Base-by-base conservation (phyloP, 1,284 basidiomycete species). In the Grifola frondosa region DNA sequence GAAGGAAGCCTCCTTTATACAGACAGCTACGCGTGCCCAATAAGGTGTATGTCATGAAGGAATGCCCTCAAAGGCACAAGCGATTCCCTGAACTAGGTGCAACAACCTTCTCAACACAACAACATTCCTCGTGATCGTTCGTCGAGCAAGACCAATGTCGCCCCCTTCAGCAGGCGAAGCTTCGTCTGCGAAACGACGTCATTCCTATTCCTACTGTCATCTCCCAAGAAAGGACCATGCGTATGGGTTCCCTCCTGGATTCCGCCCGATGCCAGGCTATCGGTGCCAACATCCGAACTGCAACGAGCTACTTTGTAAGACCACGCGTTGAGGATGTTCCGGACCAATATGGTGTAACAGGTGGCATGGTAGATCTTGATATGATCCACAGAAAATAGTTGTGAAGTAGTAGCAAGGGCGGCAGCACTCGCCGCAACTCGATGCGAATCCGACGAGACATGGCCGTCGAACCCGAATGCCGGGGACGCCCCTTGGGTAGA, bases 321-420 rank as follows among this genome's bases (percentile, higher is more conserved):
- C 77, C 83, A 85, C 5, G 70, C 65, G 57, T 80, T 70, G 24
- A 86, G 60, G 15, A 77, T 55, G 44, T 66, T 73, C 26, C 82
- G 69, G 6, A 85, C 52, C 45, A 64, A 60, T 62, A 78, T 68
- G 13, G 77, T 69, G 46, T 71, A 67, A 17, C 55, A 48, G 15
- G 71, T 67, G 49, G 81, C 79, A 53, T 83, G 80, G 58, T 80
- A 81, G 17, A 86, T 57, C 59, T 81, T 82, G 65, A 86, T 72
- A 54, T 80, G 68, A 52, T 82, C 80, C 28, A 69, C 56, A 3
- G 49, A 52, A 21, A 61, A 61, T 23, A 77, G 48, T 13, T 57
- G 50, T 8, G 49, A 31, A 35, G 47, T 48, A 47, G 44, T 51
- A 47, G 41, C 44, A 32, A 52, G 45, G 26, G 19, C 28, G 24